These are phyloP conservation scores for Carallia brachiata DNA, from an alignment of 345 rosid genomes.

Conservation along the genomic window DNA sequence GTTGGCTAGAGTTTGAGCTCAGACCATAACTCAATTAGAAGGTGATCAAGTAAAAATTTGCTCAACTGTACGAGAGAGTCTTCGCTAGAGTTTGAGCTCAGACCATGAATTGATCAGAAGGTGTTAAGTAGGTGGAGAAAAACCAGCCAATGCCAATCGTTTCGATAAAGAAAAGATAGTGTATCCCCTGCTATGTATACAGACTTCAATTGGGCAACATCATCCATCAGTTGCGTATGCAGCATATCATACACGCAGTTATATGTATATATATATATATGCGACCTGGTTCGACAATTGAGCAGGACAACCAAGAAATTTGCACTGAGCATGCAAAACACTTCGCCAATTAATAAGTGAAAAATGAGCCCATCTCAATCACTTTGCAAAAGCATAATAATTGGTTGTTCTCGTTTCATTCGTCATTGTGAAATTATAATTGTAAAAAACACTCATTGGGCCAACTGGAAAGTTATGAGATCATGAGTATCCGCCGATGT, in stretches of 20 bases:
- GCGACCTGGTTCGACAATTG: background rate
- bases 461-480: background rate
- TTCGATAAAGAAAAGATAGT: too few relatives aligned
- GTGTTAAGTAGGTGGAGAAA: too few relatives aligned
- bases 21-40: too few relatives aligned
- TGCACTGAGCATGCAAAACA: too few relatives aligned
- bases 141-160: too few relatives aligned
- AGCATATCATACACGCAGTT: slow-evolving; percentile 1
- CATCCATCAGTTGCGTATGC: background rate
- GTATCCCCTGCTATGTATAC: background rate
- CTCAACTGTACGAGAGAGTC: too few relatives aligned
- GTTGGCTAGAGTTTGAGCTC: too few relatives aligned
- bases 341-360: background rate
- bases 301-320: background rate
- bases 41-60: too few relatives aligned
- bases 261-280: background rate
- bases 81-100: too few relatives aligned
- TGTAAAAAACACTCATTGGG: background rate
- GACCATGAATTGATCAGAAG: too few relatives aligned
- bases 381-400: background rate
- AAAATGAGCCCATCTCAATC: background rate
- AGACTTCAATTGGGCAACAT: background rate
- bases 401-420: background rate
- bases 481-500: background rate
- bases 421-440: background rate